Percentiles rank a stretch among this genome's conserved stretches.
Conservation (phyloP, 2,329 filamentous ascomycete species). For the Xylariaceae sp. region DNA sequence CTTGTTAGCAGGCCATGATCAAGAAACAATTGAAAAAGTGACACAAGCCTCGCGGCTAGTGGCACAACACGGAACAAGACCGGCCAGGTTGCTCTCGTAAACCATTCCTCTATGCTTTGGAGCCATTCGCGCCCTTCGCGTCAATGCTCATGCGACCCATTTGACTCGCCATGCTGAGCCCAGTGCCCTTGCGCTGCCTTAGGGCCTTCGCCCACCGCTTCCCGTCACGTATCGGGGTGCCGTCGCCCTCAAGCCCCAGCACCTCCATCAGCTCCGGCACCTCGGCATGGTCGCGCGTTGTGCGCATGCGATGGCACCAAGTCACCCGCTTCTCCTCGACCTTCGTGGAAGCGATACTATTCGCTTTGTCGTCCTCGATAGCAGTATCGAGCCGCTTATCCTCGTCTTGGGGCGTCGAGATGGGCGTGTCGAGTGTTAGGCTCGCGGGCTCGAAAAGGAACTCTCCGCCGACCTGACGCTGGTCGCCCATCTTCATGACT, state of each 20-base stretch:
- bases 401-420: conserved; percentile 34
- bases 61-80: no score
- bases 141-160: conserved; percentile 41
- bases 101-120: no score
- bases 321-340: conserved; percentile 56
- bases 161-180: conserved; percentile 45
- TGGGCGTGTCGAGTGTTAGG: conserved; percentile 37
- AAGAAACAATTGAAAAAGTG: no score
- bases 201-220: conserved; percentile 45
- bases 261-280: conserved; percentile 61
- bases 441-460: conserved; percentile 64
- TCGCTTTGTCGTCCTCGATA: neutral
- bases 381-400: neutral
- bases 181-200: conserved; percentile 48
- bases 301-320: conserved; percentile 81
- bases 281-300: conserved; percentile 73
- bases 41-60: no score
- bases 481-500: conserved; percentile 60
- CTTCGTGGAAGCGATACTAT: neutral
- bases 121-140: conserved; percentile 2
- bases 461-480: conserved; percentile 70
- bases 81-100: no score
- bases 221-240: conserved; percentile 30
- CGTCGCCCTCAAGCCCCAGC: conserved; percentile 49
- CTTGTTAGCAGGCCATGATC: no score